Conservation (phyloP, 345 rosid genomes). For the Pugionium dolabratum region DNA sequence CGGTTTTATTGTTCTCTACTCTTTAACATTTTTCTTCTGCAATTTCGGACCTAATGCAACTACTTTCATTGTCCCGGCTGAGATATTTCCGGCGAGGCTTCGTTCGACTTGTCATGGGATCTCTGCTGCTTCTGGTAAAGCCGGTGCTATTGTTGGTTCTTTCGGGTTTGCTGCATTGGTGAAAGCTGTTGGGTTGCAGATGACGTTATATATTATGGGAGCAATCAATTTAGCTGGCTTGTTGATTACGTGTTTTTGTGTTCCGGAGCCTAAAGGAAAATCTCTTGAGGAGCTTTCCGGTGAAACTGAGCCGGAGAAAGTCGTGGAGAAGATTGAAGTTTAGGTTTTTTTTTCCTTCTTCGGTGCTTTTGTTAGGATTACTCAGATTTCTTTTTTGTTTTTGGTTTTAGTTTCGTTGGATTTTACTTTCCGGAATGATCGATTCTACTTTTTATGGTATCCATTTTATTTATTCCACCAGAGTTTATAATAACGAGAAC, state of each 20-base stretch:
- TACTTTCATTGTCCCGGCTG: slow-evolving; percentile 75
- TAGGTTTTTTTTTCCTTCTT: background rate
- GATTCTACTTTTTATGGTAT: background rate
- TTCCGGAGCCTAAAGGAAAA: slow-evolving; percentile 57
- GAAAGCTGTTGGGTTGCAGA: slow-evolving; percentile 48
- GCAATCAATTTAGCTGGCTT: slow-evolving; percentile 49
- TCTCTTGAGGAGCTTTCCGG: slow-evolving; percentile 66
- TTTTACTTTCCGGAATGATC: background rate
- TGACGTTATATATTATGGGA: slow-evolving; percentile 45
- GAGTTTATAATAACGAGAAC: too few relatives aligned
- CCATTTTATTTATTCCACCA: background rate
- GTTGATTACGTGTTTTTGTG: slow-evolving; percentile 36
- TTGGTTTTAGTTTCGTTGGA: background rate
- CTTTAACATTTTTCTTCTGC: slow-evolving; percentile 71
- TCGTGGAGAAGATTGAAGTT: slow-evolving; percentile 7
- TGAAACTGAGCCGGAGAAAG: slow-evolving; percentile 43
- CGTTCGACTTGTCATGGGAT: slow-evolving; percentile 85
- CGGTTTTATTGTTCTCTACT: slow-evolving; percentile 60
- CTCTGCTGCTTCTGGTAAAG: slow-evolving; percentile 69
- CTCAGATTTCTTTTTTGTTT: background rate
- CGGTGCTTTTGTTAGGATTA: background rate
- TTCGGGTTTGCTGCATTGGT: slow-evolving; percentile 68
- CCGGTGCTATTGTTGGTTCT: slow-evolving; percentile 72
- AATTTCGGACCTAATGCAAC: slow-evolving; percentile 86
- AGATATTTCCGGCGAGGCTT: slow-evolving; percentile 75